phyloP scores from a whole-genome alignment of 1,284 basidiomycete species.

The Cutaneotrichosporon arboriforme region DNA sequence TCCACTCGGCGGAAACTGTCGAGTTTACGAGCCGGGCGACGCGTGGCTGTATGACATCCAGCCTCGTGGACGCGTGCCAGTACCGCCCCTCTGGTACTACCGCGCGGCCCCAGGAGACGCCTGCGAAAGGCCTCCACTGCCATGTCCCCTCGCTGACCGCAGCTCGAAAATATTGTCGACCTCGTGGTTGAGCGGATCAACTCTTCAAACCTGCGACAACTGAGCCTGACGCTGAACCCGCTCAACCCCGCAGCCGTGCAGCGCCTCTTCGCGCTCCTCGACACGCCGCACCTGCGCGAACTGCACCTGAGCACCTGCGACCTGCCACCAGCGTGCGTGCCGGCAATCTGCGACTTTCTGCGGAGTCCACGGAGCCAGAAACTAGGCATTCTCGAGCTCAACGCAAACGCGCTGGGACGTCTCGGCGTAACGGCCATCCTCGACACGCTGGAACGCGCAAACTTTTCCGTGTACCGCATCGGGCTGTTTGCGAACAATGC shows the following conservation, averaged over 20 bases:
- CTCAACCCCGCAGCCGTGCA: constrained; percentile 19
- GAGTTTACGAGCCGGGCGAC: no score
- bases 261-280: constrained; percentile 24
- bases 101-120: no score
- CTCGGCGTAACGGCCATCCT: constrained; percentile 29
- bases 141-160: background rate
- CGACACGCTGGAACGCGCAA: constrained; percentile 29
- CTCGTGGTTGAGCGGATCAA: constrained; percentile 22
- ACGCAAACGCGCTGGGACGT: constrained; percentile 35
- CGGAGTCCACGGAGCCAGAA: constrained; percentile 23
- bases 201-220: constrained; percentile 23
- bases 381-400: constrained; percentile 32
- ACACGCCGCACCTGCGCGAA: constrained; percentile 24
- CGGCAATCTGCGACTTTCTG: constrained; percentile 22
- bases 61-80: no score
- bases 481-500: constrained; percentile 30
- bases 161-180: constrained; percentile 7
- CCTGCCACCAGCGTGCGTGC: constrained; percentile 15
- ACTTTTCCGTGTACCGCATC: constrained; percentile 29
- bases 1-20: no score
- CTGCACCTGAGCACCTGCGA: constrained; percentile 38
- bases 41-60: no score
- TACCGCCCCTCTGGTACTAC: no score
- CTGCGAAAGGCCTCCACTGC: no score
- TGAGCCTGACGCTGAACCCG: constrained; percentile 35